Evolutionary conservation across 2,329 filamentous ascomycete species (phyloP), one percentile per base, ranked within the genome.

Genomic region (Penicillium sp.): DNA sequence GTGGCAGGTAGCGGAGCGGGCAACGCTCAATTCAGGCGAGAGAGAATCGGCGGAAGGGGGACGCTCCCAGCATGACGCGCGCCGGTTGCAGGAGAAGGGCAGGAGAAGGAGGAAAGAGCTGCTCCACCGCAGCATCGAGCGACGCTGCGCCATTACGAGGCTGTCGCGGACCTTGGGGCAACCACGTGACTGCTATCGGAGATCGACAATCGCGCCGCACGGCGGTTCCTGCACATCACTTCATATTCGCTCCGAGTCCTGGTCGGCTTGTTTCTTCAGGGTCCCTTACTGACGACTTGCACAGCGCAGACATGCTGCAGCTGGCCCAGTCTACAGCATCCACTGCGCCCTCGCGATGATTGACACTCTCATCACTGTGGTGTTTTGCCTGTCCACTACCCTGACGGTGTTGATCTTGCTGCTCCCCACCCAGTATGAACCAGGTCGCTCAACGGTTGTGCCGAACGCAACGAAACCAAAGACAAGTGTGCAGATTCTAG

Each of bases 401-500:
- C 53, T 80, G 49, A 75, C 73, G 6, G 45, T 76, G 27, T 56
- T 78, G 25, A 68, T 81, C 17, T 46, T 79, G 36, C 69, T 73
- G 6, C 60, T 79, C 10, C 79, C 79, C 1, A 71, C 72, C 15
- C 69, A 71, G 50, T 80, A 79, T 62, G 63, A 64, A 23, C 63
- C 68, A 9, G 8, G 51, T 53, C 10, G 47, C 11, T 37, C 57
- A 10, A 46, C 39, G 62, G 23, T n/a, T n/a, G n/a, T n/a, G n/a
- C n/a, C n/a, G n/a, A n/a, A n/a, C n/a, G n/a, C n/a, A n/a, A 46
- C 46, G n/a, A 47, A 41, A 4, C 41, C 52, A 11, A 59, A 75
- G 42, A 67, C 71, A 23, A 77, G 74, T 0, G 77, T 91, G 29
- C 88, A 95, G 65, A 80, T 98, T 36, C 76, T 98, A 11, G 93